phyloP scores from a whole-genome alignment of 768 basidiomycete genomes.

The Sarcomyxa edulis region DNA sequence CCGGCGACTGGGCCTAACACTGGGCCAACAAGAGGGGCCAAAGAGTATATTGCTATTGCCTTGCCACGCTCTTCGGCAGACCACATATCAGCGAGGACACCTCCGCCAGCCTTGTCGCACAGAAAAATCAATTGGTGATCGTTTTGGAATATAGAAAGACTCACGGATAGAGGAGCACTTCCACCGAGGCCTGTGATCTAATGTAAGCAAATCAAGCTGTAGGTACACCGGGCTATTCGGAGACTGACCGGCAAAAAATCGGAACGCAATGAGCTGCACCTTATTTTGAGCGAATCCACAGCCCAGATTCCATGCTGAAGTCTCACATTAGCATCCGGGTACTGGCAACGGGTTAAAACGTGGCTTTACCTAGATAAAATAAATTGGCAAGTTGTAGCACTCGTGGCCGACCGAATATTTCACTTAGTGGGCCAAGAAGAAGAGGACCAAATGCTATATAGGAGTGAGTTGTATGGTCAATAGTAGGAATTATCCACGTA shows the following conservation, averaged over 20 bases:
- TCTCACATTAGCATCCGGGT: not conserved
- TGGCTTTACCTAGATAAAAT: constrained; percentile 51
- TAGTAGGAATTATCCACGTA: constrained; percentile 27
- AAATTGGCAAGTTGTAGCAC: constrained; percentile 60
- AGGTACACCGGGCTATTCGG: too few relatives aligned
- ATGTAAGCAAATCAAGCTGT: too few relatives aligned
- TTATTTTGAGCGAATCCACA: constrained; percentile 60
- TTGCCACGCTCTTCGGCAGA: constrained; percentile 54
- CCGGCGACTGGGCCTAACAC: constrained; percentile 62
- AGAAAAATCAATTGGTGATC: constrained; percentile 17
- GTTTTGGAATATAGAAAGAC: constrained; percentile 32
- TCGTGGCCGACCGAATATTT: constrained; percentile 62
- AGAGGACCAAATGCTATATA: constrained; percentile 50
- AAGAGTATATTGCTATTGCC: constrained; percentile 57
- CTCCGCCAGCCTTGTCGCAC: constrained; percentile 47
- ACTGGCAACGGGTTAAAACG: not conserved
- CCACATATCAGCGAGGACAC: constrained; percentile 60
- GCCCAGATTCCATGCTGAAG: constrained; percentile 54
- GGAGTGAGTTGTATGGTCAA: not conserved
- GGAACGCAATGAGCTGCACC: constrained; percentile 57
- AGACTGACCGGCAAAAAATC: constrained; percentile 64
- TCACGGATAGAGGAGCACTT: constrained; percentile 59
- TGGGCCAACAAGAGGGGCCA: constrained; percentile 62
- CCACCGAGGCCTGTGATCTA: constrained; percentile 72
- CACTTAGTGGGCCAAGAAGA: constrained; percentile 57